Evolutionary conservation across 2,329 filamentous ascomycete species (phyloP).

Genomic region (Trichoderma lentiforme): DNA sequence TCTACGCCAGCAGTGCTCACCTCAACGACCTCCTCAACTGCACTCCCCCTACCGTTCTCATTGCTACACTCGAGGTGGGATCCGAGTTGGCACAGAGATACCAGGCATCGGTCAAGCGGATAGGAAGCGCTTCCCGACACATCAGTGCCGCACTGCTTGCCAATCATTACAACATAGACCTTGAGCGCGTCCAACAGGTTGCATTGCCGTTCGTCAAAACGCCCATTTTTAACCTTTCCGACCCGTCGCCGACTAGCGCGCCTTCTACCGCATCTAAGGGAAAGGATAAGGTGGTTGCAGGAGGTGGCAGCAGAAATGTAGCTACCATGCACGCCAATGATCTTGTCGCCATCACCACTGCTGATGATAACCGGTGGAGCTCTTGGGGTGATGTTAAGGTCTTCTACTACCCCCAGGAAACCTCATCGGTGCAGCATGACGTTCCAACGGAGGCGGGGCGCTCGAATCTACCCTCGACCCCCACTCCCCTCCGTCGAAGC

Average conservation of each 20-base stretch:
- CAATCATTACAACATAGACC: slow-evolving; percentile 78
- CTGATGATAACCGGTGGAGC: slow-evolving; percentile 59
- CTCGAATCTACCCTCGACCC: slow-evolving; percentile 60
- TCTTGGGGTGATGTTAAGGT: slow-evolving; percentile 80
- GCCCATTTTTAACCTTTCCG: slow-evolving; percentile 50
- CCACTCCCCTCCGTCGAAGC: slow-evolving; percentile 71
- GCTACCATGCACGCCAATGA: slow-evolving; percentile 76
- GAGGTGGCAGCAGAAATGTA: slow-evolving; percentile 44
- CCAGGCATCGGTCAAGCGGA: slow-evolving; percentile 79
- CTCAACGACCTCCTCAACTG: slow-evolving; percentile 87
- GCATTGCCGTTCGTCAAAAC: slow-evolving; percentile 79
- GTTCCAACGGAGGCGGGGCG: slow-evolving; percentile 27
- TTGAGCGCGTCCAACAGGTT: slow-evolving; percentile 80
- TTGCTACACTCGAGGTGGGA: slow-evolving; percentile 73
- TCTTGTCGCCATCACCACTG: slow-evolving; percentile 69
- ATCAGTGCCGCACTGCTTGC: slow-evolving; percentile 71
- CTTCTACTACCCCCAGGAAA: slow-evolving; percentile 65
- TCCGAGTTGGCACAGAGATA: slow-evolving; percentile 90
- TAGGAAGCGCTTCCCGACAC: slow-evolving; percentile 60
- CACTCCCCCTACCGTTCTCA: slow-evolving; percentile 74
- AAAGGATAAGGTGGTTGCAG: slow-evolving; percentile 62
- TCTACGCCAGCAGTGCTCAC: slow-evolving; percentile 90
- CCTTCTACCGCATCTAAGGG: slow-evolving; percentile 61
- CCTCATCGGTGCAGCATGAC: slow-evolving; percentile 25
- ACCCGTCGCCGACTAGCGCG: slow-evolving; percentile 52